Base-by-base conservation (phyloP, 2,329 filamentous ascomycete species). In the Tolypocladium amazonense region DNA sequence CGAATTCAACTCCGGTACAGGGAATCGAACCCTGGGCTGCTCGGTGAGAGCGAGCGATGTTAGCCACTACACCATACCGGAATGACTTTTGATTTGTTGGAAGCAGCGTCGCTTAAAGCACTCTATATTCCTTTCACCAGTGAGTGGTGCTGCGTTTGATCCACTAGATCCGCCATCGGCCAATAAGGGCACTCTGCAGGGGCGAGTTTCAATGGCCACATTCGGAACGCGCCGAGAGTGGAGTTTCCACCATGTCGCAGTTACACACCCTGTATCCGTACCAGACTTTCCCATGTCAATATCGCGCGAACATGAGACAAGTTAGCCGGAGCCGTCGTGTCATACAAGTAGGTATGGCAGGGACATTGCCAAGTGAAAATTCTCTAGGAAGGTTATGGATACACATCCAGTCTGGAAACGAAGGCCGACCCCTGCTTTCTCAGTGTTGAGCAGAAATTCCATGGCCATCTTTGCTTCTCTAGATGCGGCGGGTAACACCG, bases 41-140 rank as follows among this genome's bases (percentile, higher is more conserved):
- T 71, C 69, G 69, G 69, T 71, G 69, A 71, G 69, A 71, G 69
- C 69, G 69, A 71, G 68, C 69, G 69, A 71, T 71, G 69, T 71
- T 71, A 71, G 69, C 69, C 69, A 71, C 69, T 71, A 71, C 69
- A 71, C 69, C 69, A 71, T 70, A 70, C 66, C 69, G 69, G 69
- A 70, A 69, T 64, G 35, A 20, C 30, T 23, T 20, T 2, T 45
- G 39, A 39, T 39, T 57, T 57, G 56, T 54, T 15, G 18, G n/a
- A 37, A 33, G 4, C 4, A 12, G 6, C n/a, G 2, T n/a, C 8
- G 4, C 50, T 6, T 54, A 11, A 35, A n/a, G 14, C 30, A 23
- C 0, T 54, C 7, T 1, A 54, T 37, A 54, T 37, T 2, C 15
- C 35, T 56, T 55, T 14, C 7, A 12, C 18, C 27, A n/a, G 14